A percentile compares a stretch with the other conserved stretches of the same genome.
phyloP scores from a whole-genome alignment of 2,329 filamentous ascomycete genomes.

The Colletotrichum eremochloae region DNA sequence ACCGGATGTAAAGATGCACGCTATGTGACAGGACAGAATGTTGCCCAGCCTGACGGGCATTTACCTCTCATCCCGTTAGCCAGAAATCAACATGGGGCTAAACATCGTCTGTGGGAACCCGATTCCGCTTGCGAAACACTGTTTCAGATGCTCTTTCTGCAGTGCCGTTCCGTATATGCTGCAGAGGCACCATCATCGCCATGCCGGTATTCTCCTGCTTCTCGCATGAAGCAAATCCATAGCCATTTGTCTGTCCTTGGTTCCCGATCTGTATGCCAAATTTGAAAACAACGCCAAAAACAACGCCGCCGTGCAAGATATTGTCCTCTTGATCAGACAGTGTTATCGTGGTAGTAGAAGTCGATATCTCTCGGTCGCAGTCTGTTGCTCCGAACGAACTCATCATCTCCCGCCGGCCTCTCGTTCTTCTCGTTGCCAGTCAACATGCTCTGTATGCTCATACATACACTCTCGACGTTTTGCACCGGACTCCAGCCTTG shows the following conservation, averaged over 20 bases:
- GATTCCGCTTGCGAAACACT: constrained; percentile 21
- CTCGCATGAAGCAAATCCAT: constrained; percentile 19
- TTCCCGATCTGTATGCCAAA: constrained; percentile 30
- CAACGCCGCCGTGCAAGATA: constrained; percentile 17
- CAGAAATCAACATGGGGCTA: constrained; percentile 11
- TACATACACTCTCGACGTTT: constrained; percentile 95
- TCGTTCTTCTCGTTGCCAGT: constrained; percentile 95
- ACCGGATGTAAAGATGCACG: background rate
- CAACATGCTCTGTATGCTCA: constrained; percentile 98
- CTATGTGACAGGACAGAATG: background rate
- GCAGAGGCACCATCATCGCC: constrained; percentile 14
- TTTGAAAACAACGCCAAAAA: constrained; percentile 31
- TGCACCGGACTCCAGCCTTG: constrained; percentile 97
- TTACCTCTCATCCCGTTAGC: background rate
- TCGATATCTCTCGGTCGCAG: constrained; percentile 88
- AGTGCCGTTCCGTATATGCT: constrained; percentile 18
- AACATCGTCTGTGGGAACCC: constrained; percentile 3
- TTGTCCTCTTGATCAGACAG: constrained; percentile 58
- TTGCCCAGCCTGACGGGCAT: background rate
- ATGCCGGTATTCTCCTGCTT: constrained; percentile 25
- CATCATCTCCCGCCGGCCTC: constrained; percentile 88
- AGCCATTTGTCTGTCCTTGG: constrained; percentile 15
- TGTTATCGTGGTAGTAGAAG: constrained; percentile 94
- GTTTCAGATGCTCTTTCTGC: constrained; percentile 8
- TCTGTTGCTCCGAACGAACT: constrained; percentile 86